phyloP scores from a whole-genome alignment of 2,329 filamentous ascomycete species.

The Pestalotiopsis sp. region DNA sequence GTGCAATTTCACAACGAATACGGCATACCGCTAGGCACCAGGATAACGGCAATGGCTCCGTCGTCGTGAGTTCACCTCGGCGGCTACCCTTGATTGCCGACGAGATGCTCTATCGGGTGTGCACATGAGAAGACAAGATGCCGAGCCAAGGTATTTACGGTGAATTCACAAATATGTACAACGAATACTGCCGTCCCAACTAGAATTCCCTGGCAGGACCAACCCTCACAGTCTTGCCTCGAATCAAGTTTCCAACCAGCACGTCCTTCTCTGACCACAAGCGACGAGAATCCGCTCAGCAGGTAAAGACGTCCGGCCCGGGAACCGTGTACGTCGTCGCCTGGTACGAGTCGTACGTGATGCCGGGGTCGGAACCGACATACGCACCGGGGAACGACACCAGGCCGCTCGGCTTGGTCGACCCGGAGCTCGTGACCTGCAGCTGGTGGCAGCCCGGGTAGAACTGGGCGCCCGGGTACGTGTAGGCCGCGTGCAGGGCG shows the following conservation, averaged over 20 bases:
- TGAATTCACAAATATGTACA: neutral
- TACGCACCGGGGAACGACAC: constrained; percentile 60
- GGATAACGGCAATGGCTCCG: neutral
- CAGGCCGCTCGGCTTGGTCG: constrained; percentile 3
- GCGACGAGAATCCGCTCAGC: constrained; percentile 31
- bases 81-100: neutral
- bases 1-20: no score
- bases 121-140: neutral
- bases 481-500: constrained; percentile 38
- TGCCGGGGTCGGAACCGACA: constrained; percentile 49
- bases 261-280: neutral
- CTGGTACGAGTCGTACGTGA: constrained; percentile 56
- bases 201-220: no score
- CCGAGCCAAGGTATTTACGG: neutral
- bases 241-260: no score
- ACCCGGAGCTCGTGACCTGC: constrained; percentile 18
- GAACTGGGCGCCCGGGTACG: constrained; percentile 20
- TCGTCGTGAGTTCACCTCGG: neutral
- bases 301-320: constrained; percentile 50
- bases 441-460: constrained; percentile 21
- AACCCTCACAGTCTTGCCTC: no score
- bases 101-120: neutral
- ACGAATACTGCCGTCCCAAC: neutral
- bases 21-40: neutral
- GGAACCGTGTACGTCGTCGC: constrained; percentile 47